Conservation (phyloP, 2,329 filamentous ascomycete genomes). For the Penicillium sp. region DNA sequence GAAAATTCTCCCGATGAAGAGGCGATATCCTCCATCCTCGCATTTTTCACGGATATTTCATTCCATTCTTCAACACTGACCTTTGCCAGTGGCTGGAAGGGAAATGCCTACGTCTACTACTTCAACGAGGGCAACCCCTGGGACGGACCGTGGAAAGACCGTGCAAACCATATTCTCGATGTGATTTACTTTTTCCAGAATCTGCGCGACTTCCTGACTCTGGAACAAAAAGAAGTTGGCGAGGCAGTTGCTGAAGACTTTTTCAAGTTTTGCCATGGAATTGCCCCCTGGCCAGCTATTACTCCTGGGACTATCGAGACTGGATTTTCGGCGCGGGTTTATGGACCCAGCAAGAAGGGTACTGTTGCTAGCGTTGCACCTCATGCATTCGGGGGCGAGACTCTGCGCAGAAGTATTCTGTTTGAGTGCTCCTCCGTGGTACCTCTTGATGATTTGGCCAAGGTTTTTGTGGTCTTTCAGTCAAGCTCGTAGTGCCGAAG, state of each 20-base stretch:
- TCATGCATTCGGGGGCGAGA: slow-evolving; percentile 25
- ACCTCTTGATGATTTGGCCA: slow-evolving; percentile 27
- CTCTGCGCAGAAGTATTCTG: slow-evolving; percentile 23
- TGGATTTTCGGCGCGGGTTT: slow-evolving; percentile 28
- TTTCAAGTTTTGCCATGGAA: slow-evolving; percentile 43
- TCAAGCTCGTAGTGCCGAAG: not conserved
- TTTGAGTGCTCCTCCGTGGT: slow-evolving; percentile 26
- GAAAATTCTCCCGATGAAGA: slow-evolving; percentile 41
- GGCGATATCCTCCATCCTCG: slow-evolving; percentile 45
- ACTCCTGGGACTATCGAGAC: slow-evolving; percentile 14
- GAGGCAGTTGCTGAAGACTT: slow-evolving; percentile 40
- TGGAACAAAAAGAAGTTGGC: slow-evolving; percentile 34
- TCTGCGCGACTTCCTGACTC: slow-evolving; percentile 42
- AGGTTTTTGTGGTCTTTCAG: slow-evolving; percentile 18
- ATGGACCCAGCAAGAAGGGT: slow-evolving; percentile 26
- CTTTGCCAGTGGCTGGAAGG: slow-evolving; percentile 42
- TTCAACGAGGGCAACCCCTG: slow-evolving; percentile 54
- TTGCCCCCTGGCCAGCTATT: slow-evolving; percentile 34
- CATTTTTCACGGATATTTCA: slow-evolving; percentile 49
- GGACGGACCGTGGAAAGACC: slow-evolving; percentile 45
- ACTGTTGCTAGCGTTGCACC: slow-evolving; percentile 7
- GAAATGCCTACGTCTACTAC: slow-evolving; percentile 43
- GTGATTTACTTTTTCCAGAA: slow-evolving; percentile 51
- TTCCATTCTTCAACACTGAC: slow-evolving; percentile 49
- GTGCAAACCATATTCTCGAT: slow-evolving; percentile 49